Conservation (phyloP, 1,284 basidiomycete species). For the Gymnopus androsaceus region DNA sequence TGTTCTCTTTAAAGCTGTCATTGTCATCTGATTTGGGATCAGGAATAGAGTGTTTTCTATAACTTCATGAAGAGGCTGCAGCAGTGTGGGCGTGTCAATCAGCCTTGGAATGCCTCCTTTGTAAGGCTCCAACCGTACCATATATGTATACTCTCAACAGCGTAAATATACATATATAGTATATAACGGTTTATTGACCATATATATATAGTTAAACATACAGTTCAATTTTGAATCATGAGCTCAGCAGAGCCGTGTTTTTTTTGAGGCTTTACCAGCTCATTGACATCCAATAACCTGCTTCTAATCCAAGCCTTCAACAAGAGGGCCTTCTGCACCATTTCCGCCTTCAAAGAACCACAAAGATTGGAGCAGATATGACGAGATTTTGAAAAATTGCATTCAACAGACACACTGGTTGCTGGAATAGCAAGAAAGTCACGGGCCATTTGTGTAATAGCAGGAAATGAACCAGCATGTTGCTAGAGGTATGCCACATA, state of each 20-base stretch:
- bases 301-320: conserved; percentile 31
- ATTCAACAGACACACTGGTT: conserved; percentile 34
- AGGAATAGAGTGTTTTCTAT: no score
- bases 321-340: conserved; percentile 28
- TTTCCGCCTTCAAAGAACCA: conserved; percentile 31
- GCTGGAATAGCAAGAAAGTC: conserved; percentile 26
- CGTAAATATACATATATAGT: conserved; percentile 23
- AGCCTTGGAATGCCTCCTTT: no score
- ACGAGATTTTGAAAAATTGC: conserved; percentile 33
- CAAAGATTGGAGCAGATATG: conserved; percentile 32
- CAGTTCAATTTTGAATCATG: conserved; percentile 3
- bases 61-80: no score
- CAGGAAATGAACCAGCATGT: conserved; percentile 24
- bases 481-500: conserved; percentile 6
- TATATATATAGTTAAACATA: conserved; percentile 15
- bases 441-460: conserved; percentile 32
- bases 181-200: conserved; percentile 18
- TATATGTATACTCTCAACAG: conserved; percentile 23
- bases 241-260: conserved; percentile 1
- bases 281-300: conserved; percentile 24
- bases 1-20: no score
- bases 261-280: background rate
- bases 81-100: no score
- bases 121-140: conserved; percentile 33
- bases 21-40: no score